phyloP scores from a whole-genome alignment of 805 yeast genomes.

The Scheffersomyces stipitis region DNA sequence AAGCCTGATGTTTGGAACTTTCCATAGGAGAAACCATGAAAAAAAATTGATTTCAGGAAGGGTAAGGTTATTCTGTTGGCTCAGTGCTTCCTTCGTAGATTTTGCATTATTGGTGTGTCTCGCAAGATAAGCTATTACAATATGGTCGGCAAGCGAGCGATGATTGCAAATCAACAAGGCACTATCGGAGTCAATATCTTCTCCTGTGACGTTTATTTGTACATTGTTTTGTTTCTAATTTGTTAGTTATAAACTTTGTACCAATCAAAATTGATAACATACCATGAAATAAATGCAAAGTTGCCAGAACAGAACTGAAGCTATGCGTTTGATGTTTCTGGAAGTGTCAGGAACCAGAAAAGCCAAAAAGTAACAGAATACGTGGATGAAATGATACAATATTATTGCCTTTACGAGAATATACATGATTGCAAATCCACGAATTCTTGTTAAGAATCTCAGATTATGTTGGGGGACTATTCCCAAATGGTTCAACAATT shows the following conservation, averaged over 20 bases:
- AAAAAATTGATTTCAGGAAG: slow-evolving; percentile 56
- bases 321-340: slow-evolving; percentile 3
- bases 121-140: slow-evolving; percentile 49
- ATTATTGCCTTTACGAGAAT: background rate
- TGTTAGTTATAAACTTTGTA: slow-evolving; percentile 1
- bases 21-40: slow-evolving; percentile 69
- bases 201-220: slow-evolving; percentile 43
- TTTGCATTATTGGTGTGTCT: slow-evolving; percentile 18
- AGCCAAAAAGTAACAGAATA: slow-evolving; percentile 1
- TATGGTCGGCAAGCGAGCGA: slow-evolving; percentile 64
- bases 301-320: slow-evolving; percentile 14
- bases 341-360: slow-evolving; percentile 7
- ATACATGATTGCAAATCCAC: too few species aligned
- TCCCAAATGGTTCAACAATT: slow-evolving; percentile 4
- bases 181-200: slow-evolving; percentile 32
- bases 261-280: background rate
- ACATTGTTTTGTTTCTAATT: slow-evolving; percentile 35
- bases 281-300: slow-evolving; percentile 8
- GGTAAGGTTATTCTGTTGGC: slow-evolving; percentile 13
- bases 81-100: slow-evolving; percentile 9
- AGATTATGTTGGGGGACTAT: too few species aligned
- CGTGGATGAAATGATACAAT: background rate
- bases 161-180: slow-evolving; percentile 58
- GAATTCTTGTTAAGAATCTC: too few species aligned
- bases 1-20: slow-evolving; percentile 54